phyloP scores from a whole-genome alignment of 352 stramenopile species.

The Halophytophthora batemanensis region DNA sequence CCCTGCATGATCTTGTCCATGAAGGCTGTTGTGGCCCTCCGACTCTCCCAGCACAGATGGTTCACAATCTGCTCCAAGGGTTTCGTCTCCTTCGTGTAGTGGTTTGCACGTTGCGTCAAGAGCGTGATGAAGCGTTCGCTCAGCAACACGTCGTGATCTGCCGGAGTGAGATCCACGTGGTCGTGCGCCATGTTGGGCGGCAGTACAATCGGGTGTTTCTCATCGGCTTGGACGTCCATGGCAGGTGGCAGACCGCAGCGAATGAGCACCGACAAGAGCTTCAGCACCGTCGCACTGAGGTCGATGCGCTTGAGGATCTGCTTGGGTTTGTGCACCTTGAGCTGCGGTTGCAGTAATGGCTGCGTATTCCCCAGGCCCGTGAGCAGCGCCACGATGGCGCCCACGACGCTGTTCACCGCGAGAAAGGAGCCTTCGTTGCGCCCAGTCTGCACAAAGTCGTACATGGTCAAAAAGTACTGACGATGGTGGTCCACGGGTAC shows the following conservation, averaged over 20 bases:
- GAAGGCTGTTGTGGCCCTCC: conserved; percentile 48
- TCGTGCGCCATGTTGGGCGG: conserved; percentile 71
- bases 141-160: conserved; percentile 63
- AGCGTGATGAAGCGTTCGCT: conserved; percentile 78
- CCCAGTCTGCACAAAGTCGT: conserved; percentile 76
- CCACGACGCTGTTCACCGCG: conserved; percentile 79
- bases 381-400: conserved; percentile 65
- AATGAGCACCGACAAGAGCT: conserved; percentile 70
- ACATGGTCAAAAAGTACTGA: conserved; percentile 74
- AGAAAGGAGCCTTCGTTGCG: conserved; percentile 81
- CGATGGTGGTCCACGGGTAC: conserved; percentile 66
- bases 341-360: conserved; percentile 54
- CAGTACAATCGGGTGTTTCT: conserved; percentile 26
- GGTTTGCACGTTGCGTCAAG: conserved; percentile 63
- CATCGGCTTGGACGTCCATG: conserved; percentile 51
- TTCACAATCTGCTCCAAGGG: conserved; percentile 72
- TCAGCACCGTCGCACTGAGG: conserved; percentile 62
- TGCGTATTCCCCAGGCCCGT: conserved; percentile 58
- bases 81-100: conserved; percentile 82
- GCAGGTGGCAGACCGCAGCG: conserved; percentile 64
- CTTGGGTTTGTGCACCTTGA: conserved; percentile 66
- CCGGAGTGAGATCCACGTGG: conserved; percentile 52
- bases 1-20: conserved; percentile 65
- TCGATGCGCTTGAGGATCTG: conserved; percentile 82
- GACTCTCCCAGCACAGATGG: conserved; percentile 80